These are phyloP conservation scores for Coemansia umbellata DNA, from an alignment of 192 early-diverging fungal genomes.

Conservation along the genomic window DNA sequence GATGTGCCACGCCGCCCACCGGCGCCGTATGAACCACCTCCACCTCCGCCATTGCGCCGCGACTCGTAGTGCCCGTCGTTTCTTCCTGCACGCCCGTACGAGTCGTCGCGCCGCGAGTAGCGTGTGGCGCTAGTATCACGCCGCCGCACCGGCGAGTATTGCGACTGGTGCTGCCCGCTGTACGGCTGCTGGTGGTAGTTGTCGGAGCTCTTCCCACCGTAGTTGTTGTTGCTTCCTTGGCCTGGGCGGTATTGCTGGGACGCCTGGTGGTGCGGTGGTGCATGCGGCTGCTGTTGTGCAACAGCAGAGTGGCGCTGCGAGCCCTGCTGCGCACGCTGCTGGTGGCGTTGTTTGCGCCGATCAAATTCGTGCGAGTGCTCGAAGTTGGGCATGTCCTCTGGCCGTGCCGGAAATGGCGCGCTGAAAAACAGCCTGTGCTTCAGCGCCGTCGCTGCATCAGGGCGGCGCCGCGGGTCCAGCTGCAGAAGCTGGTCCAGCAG, in stretches of 20 bases:
- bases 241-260: constrained; percentile 5
- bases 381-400: constrained; percentile 66
- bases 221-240: background rate
- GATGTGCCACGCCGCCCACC: constrained; percentile 6
- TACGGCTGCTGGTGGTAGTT: constrained; percentile 6
- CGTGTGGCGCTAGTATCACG: constrained; percentile 15
- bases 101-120: constrained; percentile 26
- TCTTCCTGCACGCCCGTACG: constrained; percentile 10
- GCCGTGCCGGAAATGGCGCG: constrained; percentile 66
- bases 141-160: constrained; percentile 29
- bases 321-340: constrained; percentile 10
- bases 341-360: constrained; percentile 49
- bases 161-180: constrained; percentile 14
- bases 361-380: constrained; percentile 79
- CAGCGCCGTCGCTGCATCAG: constrained; percentile 71
- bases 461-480: constrained; percentile 70
- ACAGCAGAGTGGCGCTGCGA: constrained; percentile 1
- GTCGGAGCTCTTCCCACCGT: background rate
- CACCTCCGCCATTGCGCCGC: background rate
- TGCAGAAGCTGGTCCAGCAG: constrained; percentile 75
- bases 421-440: constrained; percentile 80
- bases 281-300: constrained; percentile 3
- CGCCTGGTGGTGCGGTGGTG: constrained; percentile 7
- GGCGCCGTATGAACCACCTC: constrained; percentile 5
- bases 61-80: constrained; percentile 17